phyloP scores from a whole-genome alignment of 192 early-diverging fungal species.

The Haplosporangium gracile region DNA sequence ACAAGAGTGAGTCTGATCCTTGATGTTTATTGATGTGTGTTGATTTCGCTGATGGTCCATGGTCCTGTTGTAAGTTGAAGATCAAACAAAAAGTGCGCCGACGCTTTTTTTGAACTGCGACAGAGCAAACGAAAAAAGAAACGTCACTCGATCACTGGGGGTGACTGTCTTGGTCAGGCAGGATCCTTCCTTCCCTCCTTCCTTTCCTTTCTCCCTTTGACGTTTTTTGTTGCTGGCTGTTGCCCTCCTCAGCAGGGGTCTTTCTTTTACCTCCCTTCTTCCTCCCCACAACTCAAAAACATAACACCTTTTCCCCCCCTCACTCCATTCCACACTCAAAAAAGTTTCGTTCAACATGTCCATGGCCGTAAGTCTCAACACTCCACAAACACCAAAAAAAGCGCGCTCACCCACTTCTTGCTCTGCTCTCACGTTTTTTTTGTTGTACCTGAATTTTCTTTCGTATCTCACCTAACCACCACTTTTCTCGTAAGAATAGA shows the following conservation, averaged over 20 bases:
- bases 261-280: not conserved
- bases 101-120: not conserved
- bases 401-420: not conserved
- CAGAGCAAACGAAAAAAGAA: constrained; percentile 11
- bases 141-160: not conserved
- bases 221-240: not conserved
- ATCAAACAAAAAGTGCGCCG: not conserved
- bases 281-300: not conserved
- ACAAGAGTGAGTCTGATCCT: not conserved
- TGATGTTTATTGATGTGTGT: not conserved
- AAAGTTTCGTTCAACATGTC: constrained; percentile 22
- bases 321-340: not conserved
- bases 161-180: constrained; percentile 10
- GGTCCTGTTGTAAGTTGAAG: not conserved
- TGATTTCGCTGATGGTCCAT: not conserved
- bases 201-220: not conserved
- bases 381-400: not conserved
- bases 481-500: constrained; percentile 26
- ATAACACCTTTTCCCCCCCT: not conserved
- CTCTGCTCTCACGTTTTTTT: not conserved
- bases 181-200: not conserved
- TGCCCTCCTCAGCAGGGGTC: not conserved
- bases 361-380: constrained; percentile 18
- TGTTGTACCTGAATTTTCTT: not conserved
- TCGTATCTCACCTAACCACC: not conserved